Base-by-base conservation (phyloP, 2,329 filamentous ascomycete species). In the Paramyrothecium sp. region DNA sequence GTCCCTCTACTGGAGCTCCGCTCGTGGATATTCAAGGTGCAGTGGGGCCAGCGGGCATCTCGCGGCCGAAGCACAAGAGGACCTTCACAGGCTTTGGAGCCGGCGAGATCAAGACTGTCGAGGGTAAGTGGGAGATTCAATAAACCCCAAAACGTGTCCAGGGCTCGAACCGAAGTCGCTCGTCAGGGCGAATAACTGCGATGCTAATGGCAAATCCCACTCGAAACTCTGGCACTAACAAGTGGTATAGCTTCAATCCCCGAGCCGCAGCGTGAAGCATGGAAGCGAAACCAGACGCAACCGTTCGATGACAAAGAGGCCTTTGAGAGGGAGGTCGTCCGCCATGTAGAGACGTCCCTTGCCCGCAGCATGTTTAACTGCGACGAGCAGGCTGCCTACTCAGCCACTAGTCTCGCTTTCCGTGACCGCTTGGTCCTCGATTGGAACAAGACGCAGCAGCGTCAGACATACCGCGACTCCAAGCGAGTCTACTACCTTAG, bases 401-500 rank as follows among this genome's bases (percentile, higher is more conserved):
- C 90, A 8, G 95, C 94, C 63, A 92, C 93, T 48, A 91, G 92
- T 63, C 79, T 99, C 68, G 94, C 95, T 23, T 94, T 99, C 77
- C 87, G 95, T 69, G 94, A 99, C 73, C 89, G 92, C 54, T 81
- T 99, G 71, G 89, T 99, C 69, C 88, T 95, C 61, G 92, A 96
- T 65, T 99, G 95, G 95, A 99, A 98, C 79, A 92, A 89, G 77
- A 99, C 95, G 51, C 95, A 99, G 79, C 95, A 99, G 79, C 89
- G 89, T 60, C 95, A 99, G 77, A 97, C 94, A 0, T 92, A 90
- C 68, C 82, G 85, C 57, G 95, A 98, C 72, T 87, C 87, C 75
- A 99, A 99, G 83, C 87, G 95, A 60, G 85, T 99, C 65, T 99
- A 99, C 79, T 99, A 99, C 73, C 85, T 99, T 59, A 97, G 93